phyloP scores from a whole-genome alignment of 257 asterid species.

The Nicotiana attenuata region DNA sequence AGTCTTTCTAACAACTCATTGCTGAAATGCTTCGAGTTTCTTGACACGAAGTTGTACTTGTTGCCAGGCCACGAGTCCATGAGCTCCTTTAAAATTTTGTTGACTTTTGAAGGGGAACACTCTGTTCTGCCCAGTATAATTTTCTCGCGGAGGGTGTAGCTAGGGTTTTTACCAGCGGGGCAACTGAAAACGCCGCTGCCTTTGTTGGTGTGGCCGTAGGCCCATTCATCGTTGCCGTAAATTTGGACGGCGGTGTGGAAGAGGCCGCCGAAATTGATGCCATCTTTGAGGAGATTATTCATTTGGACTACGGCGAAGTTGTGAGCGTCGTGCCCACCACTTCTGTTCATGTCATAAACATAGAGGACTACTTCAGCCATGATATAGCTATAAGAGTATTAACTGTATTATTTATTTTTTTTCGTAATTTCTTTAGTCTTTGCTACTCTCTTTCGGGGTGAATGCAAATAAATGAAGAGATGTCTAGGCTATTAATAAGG shows the following conservation, averaged over 20 bases:
- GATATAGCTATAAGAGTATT: neutral
- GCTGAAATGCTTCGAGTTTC: conserved; percentile 10
- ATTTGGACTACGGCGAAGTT: conserved; percentile 5
- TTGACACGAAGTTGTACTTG: conserved; percentile 1
- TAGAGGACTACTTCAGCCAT: neutral
- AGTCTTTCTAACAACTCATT: conserved; percentile 9
- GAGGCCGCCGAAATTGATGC: conserved; percentile 3
- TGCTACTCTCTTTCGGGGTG: neutral
- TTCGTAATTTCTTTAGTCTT: neutral
- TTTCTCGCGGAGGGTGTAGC: neutral
- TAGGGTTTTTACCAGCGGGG: conserved; percentile 8
- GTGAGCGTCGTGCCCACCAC: neutral
- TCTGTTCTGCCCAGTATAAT: neutral
- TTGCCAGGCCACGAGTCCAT: neutral
- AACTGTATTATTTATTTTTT: too few relatives aligned
- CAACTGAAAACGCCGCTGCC: conserved; percentile 11
- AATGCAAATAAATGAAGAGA: neutral
- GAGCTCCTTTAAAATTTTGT: conserved; percentile 6
- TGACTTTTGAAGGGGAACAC: neutral
- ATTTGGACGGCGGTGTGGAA: conserved; percentile 14
- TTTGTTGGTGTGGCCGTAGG: neutral
- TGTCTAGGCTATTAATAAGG: neutral
- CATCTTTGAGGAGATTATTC: conserved; percentile 8
- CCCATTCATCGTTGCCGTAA: conserved; percentile 15
- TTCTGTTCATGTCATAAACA: neutral